A percentile compares a stretch with the other conserved stretches of the same genome.
Conservation (phyloP, 1,284 basidiomycete species). For the Trametes polyzona region DNA sequence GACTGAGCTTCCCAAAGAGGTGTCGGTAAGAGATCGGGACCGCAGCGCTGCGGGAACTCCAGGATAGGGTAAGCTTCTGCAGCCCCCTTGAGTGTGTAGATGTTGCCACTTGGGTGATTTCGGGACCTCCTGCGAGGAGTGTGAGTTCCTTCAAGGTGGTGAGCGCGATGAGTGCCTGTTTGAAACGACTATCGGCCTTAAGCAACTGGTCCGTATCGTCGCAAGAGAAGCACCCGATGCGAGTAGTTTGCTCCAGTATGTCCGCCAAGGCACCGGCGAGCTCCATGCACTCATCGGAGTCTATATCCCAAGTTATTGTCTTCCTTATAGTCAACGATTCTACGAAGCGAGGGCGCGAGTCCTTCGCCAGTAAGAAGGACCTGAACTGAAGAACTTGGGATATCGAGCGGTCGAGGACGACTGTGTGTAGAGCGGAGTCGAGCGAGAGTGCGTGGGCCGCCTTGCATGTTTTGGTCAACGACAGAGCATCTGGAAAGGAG, state of each 20-base stretch:
- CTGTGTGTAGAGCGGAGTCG: constrained; percentile 14
- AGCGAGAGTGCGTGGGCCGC: background rate
- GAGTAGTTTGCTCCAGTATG: constrained; percentile 1
- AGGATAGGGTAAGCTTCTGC: background rate
- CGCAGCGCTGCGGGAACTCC: background rate
- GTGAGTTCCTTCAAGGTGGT: background rate
- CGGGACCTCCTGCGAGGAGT: background rate
- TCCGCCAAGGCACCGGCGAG: constrained; percentile 4
- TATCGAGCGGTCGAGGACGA: constrained; percentile 13
- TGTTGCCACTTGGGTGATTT: background rate
- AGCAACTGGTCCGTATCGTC: constrained; percentile 3
- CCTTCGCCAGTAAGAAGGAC: constrained; percentile 8
- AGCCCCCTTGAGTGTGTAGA: constrained; percentile 1
- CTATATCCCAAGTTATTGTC: constrained; percentile 18
- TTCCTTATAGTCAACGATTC: constrained; percentile 11
- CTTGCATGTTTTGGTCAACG: constrained; percentile 12
- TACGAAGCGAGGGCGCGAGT: constrained; percentile 6
- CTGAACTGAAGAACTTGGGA: constrained; percentile 4
- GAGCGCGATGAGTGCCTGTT: background rate
- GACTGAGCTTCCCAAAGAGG: constrained; percentile 6
- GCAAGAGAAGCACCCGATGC: constrained; percentile 13
- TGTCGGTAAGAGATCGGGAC: background rate
- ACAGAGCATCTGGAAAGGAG: constrained; percentile 6
- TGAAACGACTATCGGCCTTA: background rate
- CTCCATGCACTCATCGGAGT: background rate